phyloP scores from a whole-genome alignment of 1,284 basidiomycete species.

The Ustilago shanxiensis region DNA sequence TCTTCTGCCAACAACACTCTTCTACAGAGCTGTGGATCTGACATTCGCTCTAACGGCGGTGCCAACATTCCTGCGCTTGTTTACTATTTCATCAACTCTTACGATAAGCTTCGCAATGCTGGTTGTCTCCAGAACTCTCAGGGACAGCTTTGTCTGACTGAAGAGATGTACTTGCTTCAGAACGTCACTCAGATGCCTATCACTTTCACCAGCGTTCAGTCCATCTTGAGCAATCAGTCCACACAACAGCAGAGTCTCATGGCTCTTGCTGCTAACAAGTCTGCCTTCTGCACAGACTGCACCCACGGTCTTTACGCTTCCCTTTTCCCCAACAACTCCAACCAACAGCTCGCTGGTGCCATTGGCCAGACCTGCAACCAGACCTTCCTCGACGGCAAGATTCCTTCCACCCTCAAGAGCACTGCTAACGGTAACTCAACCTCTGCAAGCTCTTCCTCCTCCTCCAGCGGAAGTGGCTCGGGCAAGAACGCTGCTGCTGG shows the following conservation, averaged over 20 bases:
- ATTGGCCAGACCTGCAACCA: constrained; percentile 30
- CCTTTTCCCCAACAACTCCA: constrained; percentile 32
- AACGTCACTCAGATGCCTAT: constrained; percentile 29
- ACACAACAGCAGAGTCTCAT: constrained; percentile 22
- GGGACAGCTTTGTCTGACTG: constrained; percentile 22
- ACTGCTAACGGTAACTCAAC: constrained; percentile 44
- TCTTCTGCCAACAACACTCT: constrained; percentile 35
- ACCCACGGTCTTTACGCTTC: constrained; percentile 39
- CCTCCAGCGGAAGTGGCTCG: constrained; percentile 7
- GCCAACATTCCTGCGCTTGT: constrained; percentile 37
- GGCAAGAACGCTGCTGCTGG: constrained; percentile 9
- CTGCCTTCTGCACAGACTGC: constrained; percentile 51
- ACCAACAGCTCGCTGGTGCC: constrained; percentile 23
- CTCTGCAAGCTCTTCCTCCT: neutral
- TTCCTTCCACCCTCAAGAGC: constrained; percentile 32
- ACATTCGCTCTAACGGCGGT: constrained; percentile 18
- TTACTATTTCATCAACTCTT: constrained; percentile 43
- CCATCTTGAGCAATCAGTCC: constrained; percentile 19
- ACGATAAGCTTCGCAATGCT: constrained; percentile 31
- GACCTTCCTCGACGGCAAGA: constrained; percentile 32
- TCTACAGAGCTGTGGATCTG: constrained; percentile 31
- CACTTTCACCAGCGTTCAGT: constrained; percentile 20
- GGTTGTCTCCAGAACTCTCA: constrained; percentile 28
- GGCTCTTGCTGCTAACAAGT: constrained; percentile 30
- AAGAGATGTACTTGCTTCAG: constrained; percentile 37